These are phyloP conservation scores for Plasmodium gallinaceum DNA, from an alignment of 169 alveolate genomes.

Conservation along the genomic window DNA sequence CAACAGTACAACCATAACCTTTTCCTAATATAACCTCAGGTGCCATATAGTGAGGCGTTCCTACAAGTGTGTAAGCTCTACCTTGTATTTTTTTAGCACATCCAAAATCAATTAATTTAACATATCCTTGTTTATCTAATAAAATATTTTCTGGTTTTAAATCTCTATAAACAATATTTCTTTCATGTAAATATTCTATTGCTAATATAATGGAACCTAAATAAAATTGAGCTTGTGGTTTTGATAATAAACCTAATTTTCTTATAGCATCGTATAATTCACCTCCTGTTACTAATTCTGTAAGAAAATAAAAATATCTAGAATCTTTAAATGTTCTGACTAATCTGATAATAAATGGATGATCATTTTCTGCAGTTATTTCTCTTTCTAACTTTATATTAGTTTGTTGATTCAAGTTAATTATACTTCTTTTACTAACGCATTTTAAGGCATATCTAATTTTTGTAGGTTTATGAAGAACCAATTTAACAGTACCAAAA, in stretches of 20 bases:
- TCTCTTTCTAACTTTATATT: conserved; percentile 92
- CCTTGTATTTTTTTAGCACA: conserved; percentile 95
- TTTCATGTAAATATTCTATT: conserved; percentile 93
- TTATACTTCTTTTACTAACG: conserved; percentile 87
- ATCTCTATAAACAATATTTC: conserved; percentile 95
- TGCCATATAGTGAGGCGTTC: conserved; percentile 98
- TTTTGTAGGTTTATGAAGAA: conserved; percentile 86
- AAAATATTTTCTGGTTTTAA: conserved; percentile 98
- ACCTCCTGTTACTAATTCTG: conserved; percentile 95
- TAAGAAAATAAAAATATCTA: conserved; percentile 91
- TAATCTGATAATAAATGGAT: conserved; percentile 93
- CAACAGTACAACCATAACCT: conserved; percentile 97
- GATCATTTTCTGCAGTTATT: conserved; percentile 95
- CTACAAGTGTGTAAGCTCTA: conserved; percentile 94
- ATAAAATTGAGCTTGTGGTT: conserved; percentile 94
- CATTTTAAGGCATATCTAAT: conserved; percentile 93
- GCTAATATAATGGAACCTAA: conserved; percentile 92
- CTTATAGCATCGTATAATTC: conserved; percentile 95
- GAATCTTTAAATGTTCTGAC: conserved; percentile 94
- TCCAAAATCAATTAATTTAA: conserved; percentile 96
- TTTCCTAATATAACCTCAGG: conserved; percentile 95
- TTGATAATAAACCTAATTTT: conserved; percentile 90
- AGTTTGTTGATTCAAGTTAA: conserved; percentile 88
- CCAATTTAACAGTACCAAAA: conserved; percentile 93
- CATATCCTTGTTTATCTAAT: conserved; percentile 96